Base-by-base conservation (phyloP, 257 asterid genomes). In the Solanum acaule region DNA sequence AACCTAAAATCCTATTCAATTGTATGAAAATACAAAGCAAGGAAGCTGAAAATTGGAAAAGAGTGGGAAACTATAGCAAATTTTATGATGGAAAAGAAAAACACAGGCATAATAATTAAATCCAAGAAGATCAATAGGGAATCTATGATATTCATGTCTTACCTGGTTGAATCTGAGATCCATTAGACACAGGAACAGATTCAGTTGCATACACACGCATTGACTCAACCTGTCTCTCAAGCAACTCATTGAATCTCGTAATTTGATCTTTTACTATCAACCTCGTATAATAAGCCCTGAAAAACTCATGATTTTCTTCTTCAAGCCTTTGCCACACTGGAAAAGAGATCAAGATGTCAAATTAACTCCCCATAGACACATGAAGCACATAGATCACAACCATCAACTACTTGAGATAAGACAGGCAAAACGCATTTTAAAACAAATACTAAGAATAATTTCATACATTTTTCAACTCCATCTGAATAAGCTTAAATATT, bases 281-380 rank as follows among this genome's bases (percentile, higher is more conserved):
- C 91, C 98, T 94, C 90, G 93, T 88, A 89, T 93, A 93, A 92
- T 97, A 97, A 59, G 96, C 98, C 89, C 91, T 90, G 90, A 97
- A 97, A 89, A 97, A 97, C 7, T 93, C 97, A 90, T 83, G 93
- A 83, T 97, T 97, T 93, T 97, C 95, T 71, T 95, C 92, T 92
- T 95, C 98, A 75, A 97, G 99, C 92, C 93, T 95, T 90, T 95
- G 97, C 99, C 99, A 97, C 91, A 97, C 99, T 97, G 98, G 90
- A 92, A 92, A 52, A 88, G 86, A 27, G 88, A 52, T 78, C 52
- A 72, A 76, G 31, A 81, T 25, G 72, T 92, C 79, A 90, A 27
- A 85, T 29, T 83, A 75, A 77, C 87, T 46, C 22, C 86, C 68
- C 23, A 22, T 81, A 81, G 42, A 81, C 70, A 49, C 68, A 81